phyloP scores from a whole-genome alignment of 371 early-diverging fungal genomes.

The Rhizopus microsporus region DNA sequence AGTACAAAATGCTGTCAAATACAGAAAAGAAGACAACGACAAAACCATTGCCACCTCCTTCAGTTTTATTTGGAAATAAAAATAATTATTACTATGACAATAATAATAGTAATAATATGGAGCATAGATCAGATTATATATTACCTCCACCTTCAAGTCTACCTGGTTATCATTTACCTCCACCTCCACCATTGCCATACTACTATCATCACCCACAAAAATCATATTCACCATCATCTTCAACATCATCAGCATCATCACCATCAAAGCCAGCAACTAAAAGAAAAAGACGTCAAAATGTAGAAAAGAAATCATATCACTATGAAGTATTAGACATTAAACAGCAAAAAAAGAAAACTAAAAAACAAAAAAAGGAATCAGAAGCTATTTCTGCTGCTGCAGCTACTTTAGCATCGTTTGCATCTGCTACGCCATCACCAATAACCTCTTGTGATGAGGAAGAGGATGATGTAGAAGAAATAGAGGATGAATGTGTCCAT shows the following conservation, averaged over 20 bases:
- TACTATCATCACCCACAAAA: slow-evolving; percentile 18
- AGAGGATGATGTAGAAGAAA: slow-evolving; percentile 8
- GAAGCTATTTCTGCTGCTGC: slow-evolving; percentile 46
- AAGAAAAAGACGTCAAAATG: slow-evolving; percentile 20
- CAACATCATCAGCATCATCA: slow-evolving; percentile 5
- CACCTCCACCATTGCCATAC: slow-evolving; percentile 16
- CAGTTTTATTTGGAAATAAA: slow-evolving; percentile 24
- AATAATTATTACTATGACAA: slow-evolving; percentile 15
- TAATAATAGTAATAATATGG: not conserved
- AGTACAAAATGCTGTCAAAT: slow-evolving; percentile 20
- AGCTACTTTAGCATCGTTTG: slow-evolving; percentile 47
- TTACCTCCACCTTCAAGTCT: slow-evolving; percentile 44
- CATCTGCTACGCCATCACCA: slow-evolving; percentile 19
- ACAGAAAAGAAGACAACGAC: slow-evolving; percentile 22
- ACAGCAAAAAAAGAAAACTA: slow-evolving; percentile 21
- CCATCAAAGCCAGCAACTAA: slow-evolving; percentile 15
- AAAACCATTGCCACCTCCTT: slow-evolving; percentile 32
- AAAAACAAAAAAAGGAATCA: slow-evolving; percentile 27
- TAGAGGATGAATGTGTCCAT: slow-evolving; percentile 25
- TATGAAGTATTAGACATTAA: slow-evolving; percentile 35
- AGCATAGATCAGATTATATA: slow-evolving; percentile 34
- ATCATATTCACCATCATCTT: slow-evolving; percentile 7
- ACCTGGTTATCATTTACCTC: slow-evolving; percentile 36
- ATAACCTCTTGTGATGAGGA: slow-evolving; percentile 4
- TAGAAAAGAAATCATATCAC: slow-evolving; percentile 22